A percentile compares a stretch with the other conserved stretches of the same genome.
These are phyloP conservation scores for Trematosphaeria pertusa DNA, from an alignment of 2,329 filamentous ascomycete species.

Conservation along the genomic window DNA sequence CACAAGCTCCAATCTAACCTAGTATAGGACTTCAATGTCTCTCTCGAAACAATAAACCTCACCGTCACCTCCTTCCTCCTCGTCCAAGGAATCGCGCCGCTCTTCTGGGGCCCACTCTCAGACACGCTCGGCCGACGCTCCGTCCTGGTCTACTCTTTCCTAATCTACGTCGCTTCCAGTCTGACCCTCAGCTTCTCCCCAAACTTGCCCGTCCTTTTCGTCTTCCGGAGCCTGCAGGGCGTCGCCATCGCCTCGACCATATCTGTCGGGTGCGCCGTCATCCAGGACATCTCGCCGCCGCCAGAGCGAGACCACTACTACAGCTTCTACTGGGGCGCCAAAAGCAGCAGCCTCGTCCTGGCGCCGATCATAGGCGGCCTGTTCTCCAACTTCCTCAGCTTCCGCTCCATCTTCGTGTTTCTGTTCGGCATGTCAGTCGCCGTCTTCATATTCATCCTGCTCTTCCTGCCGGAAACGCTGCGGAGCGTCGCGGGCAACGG, in stretches of 20 bases:
- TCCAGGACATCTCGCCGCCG: constrained; percentile 49
- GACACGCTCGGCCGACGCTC: constrained; percentile 56
- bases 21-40: constrained; percentile 34
- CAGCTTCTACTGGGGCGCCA: constrained; percentile 50
- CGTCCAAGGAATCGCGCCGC: constrained; percentile 59
- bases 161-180: constrained; percentile 57
- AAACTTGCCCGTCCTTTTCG: constrained; percentile 53
- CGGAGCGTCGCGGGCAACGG: constrained; percentile 29
- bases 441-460: constrained; percentile 41
- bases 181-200: constrained; percentile 54
- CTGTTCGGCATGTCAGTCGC: constrained; percentile 56
- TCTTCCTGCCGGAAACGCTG: constrained; percentile 52
- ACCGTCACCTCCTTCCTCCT: constrained; percentile 45
- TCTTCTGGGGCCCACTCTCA: constrained; percentile 58
- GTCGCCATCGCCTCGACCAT: constrained; percentile 58
- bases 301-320: constrained; percentile 49
- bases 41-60: constrained; percentile 34
- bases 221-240: constrained; percentile 57
- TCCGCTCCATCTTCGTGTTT: constrained; percentile 59
- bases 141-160: constrained; percentile 55
- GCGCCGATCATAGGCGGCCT: constrained; percentile 34
- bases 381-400: constrained; percentile 33
- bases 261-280: constrained; percentile 54
- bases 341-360: constrained; percentile 42
- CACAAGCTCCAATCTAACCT: not conserved